A percentile compares a stretch with the other conserved stretches of the same genome.
Conservation (phyloP, 176 grass and related monocot genomes). For the Chrysopogon serrulatus region DNA sequence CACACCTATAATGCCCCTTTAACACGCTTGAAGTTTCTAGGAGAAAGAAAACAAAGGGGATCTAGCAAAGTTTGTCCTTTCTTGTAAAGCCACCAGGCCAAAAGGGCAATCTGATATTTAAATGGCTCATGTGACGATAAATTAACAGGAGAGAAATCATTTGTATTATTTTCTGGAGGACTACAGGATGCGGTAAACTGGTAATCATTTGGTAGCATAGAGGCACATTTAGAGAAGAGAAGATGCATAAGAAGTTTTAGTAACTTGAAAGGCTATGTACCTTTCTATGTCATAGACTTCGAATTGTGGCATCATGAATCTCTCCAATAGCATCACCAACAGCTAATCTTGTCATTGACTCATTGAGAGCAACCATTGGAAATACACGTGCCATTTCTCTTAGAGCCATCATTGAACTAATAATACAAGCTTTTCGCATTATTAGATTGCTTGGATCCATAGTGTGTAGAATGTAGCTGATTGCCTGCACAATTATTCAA, state of each 20-base stretch:
- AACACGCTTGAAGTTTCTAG: not conserved
- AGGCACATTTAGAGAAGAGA: slow-evolving; percentile 5
- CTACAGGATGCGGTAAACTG: not conserved
- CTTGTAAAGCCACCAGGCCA: not conserved
- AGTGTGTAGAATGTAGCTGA: slow-evolving; percentile 76
- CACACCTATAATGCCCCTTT: not conserved
- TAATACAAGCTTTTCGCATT: slow-evolving; percentile 91
- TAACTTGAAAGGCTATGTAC: slow-evolving; percentile 25
- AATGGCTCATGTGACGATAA: not conserved
- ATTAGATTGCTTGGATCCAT: slow-evolving; percentile 99
- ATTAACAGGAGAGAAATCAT: not conserved
- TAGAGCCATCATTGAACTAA: slow-evolving; percentile 82
- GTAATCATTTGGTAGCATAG: not conserved
- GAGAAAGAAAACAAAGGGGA: not conserved
- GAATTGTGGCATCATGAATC: slow-evolving; percentile 69
- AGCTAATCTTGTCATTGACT: slow-evolving; percentile 67
- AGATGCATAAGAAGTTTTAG: slow-evolving; percentile 1
- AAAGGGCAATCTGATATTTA: not conserved
- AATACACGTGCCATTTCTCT: slow-evolving; percentile 96
- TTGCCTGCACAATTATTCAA: slow-evolving; percentile 45
- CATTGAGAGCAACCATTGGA: slow-evolving; percentile 93
- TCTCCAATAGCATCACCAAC: slow-evolving; percentile 97
- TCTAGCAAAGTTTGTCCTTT: not conserved
- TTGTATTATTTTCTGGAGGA: not conserved
- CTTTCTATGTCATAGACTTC: slow-evolving; percentile 96